Percentiles rank a stretch among this genome's conserved stretches.
These are phyloP conservation scores for Fomitiporia mediterranea DNA, from an alignment of 1,284 basidiomycete species.

Conservation along the genomic window DNA sequence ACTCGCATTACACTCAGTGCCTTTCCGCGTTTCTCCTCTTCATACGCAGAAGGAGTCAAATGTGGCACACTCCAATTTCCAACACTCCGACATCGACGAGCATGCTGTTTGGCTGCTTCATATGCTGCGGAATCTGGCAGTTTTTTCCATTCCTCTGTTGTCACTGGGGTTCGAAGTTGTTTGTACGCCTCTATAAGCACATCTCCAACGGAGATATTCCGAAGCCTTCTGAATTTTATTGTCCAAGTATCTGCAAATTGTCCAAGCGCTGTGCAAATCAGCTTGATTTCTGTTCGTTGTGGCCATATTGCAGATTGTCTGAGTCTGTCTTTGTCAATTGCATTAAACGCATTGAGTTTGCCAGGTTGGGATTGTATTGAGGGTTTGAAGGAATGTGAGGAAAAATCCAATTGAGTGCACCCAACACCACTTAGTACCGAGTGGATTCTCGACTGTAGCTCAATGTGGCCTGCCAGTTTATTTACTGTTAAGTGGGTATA, in stretches of 20 bases:
- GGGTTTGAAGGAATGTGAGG: constrained; percentile 6
- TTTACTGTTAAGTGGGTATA: too few species aligned
- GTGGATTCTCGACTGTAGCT: too few species aligned
- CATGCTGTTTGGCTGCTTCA: constrained; percentile 11
- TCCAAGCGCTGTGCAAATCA: constrained; percentile 9
- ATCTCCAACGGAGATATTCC: constrained; percentile 9
- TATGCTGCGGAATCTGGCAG: background rate
- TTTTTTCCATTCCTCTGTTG: constrained; percentile 14
- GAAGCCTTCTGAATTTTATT: constrained; percentile 1
- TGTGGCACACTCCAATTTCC: too few species aligned
- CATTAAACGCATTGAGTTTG: background rate
- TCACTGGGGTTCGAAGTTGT: constrained; percentile 5
- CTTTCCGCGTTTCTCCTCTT: constrained; percentile 10
- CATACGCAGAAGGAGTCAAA: too few species aligned
- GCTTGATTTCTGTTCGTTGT: background rate
- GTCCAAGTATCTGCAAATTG: constrained; percentile 11
- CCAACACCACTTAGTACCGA: constrained; percentile 4
- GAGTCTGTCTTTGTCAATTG: constrained; percentile 16
- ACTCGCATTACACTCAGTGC: constrained; percentile 13
- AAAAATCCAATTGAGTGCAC: constrained; percentile 9
- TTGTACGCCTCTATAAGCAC: constrained; percentile 2
- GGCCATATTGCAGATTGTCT: constrained; percentile 6
- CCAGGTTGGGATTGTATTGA: background rate
- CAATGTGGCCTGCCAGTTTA: too few species aligned
- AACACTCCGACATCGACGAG: constrained; percentile 5